Base-by-base conservation (phyloP, 169 alveolate genomes). In the Blepharisma undulans region DNA sequence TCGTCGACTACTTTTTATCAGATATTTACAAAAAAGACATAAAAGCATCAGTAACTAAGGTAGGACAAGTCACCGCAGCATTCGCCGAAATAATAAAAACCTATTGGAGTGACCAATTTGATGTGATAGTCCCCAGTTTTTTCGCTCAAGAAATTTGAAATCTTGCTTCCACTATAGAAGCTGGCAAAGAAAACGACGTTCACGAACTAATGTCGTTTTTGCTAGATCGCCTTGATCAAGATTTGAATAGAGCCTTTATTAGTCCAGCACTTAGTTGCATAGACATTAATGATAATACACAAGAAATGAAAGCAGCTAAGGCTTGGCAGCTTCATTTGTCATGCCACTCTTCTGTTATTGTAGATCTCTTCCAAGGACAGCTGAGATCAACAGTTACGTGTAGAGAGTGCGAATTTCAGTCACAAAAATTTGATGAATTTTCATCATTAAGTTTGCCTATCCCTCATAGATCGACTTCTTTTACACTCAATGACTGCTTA, bases 301-400 rank as follows among this genome's bases (percentile, higher is more conserved):
- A 34, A 27, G 96, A 91, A 84, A 95, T 88, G 12, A 93, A 88
- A 86, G 94, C 97, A 19, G 95, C 94, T 33, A 93, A 94, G 84
- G 71, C 90, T 30, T 96, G 98, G 98, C 92, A 92, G 27, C 95
- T 94, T 22, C 95, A 92, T 90, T 89, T 95, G n/a, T 92, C 88
- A 33, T 92, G 96, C 84, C 94, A 97, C 90, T 93, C 93, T 89
- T 94, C 97, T 25, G 91, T 97, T 4, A 92, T 97, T 59, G 97
- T 97, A 22, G 98, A 97, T 92, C 91, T 97, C 66, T 93, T 95
- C 88, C 94, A 97, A 82, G 98, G 98, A 16, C 94, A 96, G 87
- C 94, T 93, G 76, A 96, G 95, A 82, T 93, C 97, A 12, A 91
- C 96, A 4, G 76, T 95, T 2, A 82, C 74, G 30, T 97, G 98